Conservation (phyloP, 75 land plant species). For the Picea sitchensis region DNA sequence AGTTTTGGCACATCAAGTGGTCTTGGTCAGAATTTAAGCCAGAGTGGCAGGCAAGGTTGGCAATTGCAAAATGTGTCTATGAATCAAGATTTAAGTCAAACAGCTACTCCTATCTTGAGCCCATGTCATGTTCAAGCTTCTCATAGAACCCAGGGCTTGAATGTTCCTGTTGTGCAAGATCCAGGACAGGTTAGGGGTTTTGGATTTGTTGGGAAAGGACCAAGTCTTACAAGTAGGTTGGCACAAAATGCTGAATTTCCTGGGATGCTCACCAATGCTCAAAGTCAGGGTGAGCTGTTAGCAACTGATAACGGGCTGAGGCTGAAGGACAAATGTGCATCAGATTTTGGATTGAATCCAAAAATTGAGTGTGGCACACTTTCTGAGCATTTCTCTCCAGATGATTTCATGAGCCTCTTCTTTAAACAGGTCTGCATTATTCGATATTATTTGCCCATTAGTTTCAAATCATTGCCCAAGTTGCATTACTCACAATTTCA, state of each 20-base stretch:
- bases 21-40: not conserved
- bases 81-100: not conserved
- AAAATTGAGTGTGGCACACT: slow-evolving; percentile 7
- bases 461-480: not conserved
- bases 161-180: not conserved
- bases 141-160: not conserved
- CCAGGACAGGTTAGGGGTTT: not conserved
- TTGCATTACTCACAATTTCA: not conserved
- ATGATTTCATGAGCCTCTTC: slow-evolving; percentile 36
- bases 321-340: not conserved
- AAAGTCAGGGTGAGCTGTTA: not conserved
- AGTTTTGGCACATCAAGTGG: not conserved
- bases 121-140: not conserved
- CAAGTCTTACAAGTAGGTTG: not conserved
- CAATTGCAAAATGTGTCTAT: not conserved
- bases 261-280: not conserved
- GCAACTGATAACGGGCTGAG: not conserved
- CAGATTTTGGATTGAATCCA: not conserved
- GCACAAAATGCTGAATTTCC: not conserved
- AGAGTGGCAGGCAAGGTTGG: not conserved
- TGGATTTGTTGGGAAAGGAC: not conserved
- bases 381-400: slow-evolving; percentile 27
- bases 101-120: not conserved
- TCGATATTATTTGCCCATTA: not conserved
- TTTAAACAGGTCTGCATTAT: slow-evolving; percentile 35